phyloP scores from a whole-genome alignment of 192 early-diverging fungal genomes.

The Dimargaris verticillata region DNA sequence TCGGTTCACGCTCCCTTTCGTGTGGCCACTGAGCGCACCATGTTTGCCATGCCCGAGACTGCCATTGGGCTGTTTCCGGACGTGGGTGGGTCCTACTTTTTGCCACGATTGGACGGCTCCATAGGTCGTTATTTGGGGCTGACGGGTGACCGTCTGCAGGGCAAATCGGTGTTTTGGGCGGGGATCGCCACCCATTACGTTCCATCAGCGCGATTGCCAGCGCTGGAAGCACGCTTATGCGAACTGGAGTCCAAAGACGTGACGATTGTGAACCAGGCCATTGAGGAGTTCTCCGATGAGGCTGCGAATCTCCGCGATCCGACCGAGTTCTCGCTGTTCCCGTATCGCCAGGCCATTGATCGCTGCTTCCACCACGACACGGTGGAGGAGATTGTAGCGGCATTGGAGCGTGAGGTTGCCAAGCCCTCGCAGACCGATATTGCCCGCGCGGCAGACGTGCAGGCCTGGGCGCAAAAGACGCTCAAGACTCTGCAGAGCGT shows the following conservation, averaged over 20 bases:
- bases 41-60: conserved; percentile 97
- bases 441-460: conserved; percentile 11
- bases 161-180: conserved; percentile 73
- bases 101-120: conserved; percentile 88
- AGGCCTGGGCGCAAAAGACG: conserved; percentile 53
- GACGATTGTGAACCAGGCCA: conserved; percentile 62
- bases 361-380: conserved; percentile 70
- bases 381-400: conserved; percentile 66
- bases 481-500: conserved; percentile 39
- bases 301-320: conserved; percentile 14
- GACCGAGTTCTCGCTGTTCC: conserved; percentile 16
- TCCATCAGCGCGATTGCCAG: conserved; percentile 61
- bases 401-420: conserved; percentile 50
- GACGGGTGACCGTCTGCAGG: conserved; percentile 63
- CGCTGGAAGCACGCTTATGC: conserved; percentile 62
- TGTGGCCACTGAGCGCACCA: conserved; percentile 85
- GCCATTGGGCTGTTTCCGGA: conserved; percentile 94
- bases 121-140: conserved; percentile 82
- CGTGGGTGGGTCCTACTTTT: conserved; percentile 87
- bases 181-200: conserved; percentile 96
- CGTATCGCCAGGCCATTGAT: conserved; percentile 54
- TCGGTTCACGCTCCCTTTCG: conserved; percentile 92
- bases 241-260: conserved; percentile 62
- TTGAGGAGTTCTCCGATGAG: conserved; percentile 64
- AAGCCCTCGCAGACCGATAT: background rate